A percentile compares a stretch with the other conserved stretches of the same genome.
These are phyloP conservation scores for Colletotrichum chrysophilum DNA, from an alignment of 2,329 filamentous ascomycete species.

Conservation along the genomic window DNA sequence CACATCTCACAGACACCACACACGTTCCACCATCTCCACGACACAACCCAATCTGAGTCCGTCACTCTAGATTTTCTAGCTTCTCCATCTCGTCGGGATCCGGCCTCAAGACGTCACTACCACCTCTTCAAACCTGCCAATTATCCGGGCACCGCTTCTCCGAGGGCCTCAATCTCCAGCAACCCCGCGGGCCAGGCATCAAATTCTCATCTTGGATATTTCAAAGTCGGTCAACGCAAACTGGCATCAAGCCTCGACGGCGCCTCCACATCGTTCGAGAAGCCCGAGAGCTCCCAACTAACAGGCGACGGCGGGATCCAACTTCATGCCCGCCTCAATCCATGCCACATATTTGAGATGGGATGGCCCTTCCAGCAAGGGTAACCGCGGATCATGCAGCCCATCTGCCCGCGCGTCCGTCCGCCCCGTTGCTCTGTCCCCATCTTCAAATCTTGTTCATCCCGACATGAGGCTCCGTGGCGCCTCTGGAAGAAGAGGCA, in stretches of 20 bases:
- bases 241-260: conserved; percentile 10
- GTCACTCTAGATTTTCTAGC: neutral
- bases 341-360: neutral
- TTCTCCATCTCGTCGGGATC: neutral
- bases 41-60: neutral
- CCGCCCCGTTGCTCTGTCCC: neutral
- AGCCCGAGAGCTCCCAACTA: neutral
- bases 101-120: neutral
- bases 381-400: neutral
- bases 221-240: neutral
- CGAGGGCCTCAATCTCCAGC: neutral
- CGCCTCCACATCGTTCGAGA: conserved; percentile 5
- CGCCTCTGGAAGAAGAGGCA: neutral
- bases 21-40: conserved; percentile 2
- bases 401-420: neutral
- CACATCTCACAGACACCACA: neutral
- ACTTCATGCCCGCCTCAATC: conserved; percentile 7
- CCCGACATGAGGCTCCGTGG: neutral
- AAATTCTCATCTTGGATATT: neutral
- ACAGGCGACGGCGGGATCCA: neutral
- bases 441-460: neutral
- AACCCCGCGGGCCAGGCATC: neutral
- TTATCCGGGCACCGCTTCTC: neutral
- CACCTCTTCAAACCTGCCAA: neutral
- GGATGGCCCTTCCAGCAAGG: conserved; percentile 1